Percentiles rank a stretch among this genome's conserved stretches.
Evolutionary conservation across 75 land plant species (phyloP).

Genomic region (Sequoiadendron giganteum): DNA sequence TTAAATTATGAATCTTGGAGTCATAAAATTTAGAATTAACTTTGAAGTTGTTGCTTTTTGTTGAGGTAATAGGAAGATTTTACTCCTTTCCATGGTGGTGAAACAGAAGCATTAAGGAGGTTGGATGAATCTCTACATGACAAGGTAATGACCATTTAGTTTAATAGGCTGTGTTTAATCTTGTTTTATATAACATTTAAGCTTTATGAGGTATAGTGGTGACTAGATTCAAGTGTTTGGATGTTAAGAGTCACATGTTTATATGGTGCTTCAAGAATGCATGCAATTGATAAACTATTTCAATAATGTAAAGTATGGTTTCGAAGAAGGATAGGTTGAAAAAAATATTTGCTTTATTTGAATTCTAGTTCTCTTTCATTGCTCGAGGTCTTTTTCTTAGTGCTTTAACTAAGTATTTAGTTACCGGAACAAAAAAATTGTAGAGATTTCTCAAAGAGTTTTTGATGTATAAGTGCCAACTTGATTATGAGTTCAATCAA

Average conservation of each 20-base stretch:
- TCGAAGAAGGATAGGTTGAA: neutral
- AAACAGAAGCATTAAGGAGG: constrained; percentile 74
- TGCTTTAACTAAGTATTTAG: neutral
- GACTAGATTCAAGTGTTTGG: neutral
- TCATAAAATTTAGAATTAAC: neutral
- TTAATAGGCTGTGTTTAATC: neutral
- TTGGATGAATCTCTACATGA: constrained; percentile 56
- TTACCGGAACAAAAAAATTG: neutral
- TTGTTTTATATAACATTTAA: neutral
- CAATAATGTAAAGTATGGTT: neutral
- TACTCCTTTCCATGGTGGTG: constrained; percentile 85
- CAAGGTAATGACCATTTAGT: constrained; percentile 36
- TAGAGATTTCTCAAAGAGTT: too few relatives aligned
- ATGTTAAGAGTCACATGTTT: neutral
- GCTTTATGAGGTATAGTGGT: neutral
- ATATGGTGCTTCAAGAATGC: neutral
- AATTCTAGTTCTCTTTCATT: neutral
- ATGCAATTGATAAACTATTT: neutral
- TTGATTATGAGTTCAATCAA: neutral
- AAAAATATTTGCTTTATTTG: neutral
- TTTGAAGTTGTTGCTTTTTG: neutral
- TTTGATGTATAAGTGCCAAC: neutral
- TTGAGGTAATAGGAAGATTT: constrained; percentile 46
- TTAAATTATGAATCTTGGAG: neutral
- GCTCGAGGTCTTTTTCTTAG: neutral